These are phyloP conservation scores for Boehmeria nivea DNA, from an alignment of 306 rosid genomes.

Conservation along the genomic window DNA sequence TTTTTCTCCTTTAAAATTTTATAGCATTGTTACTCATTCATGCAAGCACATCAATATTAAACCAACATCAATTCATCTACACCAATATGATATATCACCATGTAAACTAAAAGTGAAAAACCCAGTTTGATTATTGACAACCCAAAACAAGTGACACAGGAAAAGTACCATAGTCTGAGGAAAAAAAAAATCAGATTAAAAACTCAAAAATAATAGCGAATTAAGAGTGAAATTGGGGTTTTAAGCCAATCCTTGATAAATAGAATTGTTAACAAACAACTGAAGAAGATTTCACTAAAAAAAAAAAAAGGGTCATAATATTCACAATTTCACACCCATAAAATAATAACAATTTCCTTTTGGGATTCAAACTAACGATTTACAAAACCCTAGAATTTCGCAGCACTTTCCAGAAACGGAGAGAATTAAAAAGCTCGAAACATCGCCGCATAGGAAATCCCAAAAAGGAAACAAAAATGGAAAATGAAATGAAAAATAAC, in stretches of 20 bases:
- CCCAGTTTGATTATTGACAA: not conserved
- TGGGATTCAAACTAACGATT: not conserved
- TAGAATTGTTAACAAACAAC: no score
- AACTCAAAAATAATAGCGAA: no score
- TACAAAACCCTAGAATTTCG: constrained; percentile 1
- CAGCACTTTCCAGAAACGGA: not conserved
- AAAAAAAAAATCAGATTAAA: no score
- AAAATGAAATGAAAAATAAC: no score
- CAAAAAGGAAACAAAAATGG: not conserved
- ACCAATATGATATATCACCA: not conserved
- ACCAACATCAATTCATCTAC: not conserved
- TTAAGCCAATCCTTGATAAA: no score
- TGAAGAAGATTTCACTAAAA: no score
- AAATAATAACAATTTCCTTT: not conserved
- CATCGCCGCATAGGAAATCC: not conserved
- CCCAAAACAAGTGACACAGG: not conserved
- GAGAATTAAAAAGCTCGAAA: not conserved
- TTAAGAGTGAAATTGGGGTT: no score
- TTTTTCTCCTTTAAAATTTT: no score
- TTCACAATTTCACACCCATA: not conserved
- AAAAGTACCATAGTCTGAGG: no score
- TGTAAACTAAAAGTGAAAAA: no score
- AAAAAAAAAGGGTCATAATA: no score
- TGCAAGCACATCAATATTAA: not conserved
- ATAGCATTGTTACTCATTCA: no score